Evolutionary conservation across 129 eudicot genomes (phyloP).

Genomic region (Daucus carota): DH1_v3.0 NC_030384.2:42058501-42059000

Average conservation of each 20-base stretch:
- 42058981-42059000: not conserved
- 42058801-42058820: not conserved
- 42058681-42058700: not conserved
- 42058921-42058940: not conserved
- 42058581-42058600: not conserved
- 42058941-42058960: not conserved
- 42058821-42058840: not conserved
- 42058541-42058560: slow-evolving; percentile 1
- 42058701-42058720: not conserved
- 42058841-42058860: not conserved
- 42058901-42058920: not conserved
- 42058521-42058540: not conserved
- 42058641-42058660: not conserved
- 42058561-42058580: not conserved
- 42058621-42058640: not conserved
- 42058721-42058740: not conserved
- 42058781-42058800: not conserved
- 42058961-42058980: not conserved
- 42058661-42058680: not conserved
- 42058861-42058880: not conserved
- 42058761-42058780: slow-evolving; percentile 2
- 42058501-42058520: not conserved
- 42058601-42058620: not conserved
- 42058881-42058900: not conserved
- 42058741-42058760: not conserved